A percentile compares a stretch with the other conserved stretches of the same genome.
Conservation (phyloP, 2,329 filamentous ascomycete species). For the Westerdykella aurantiaca region DNA sequence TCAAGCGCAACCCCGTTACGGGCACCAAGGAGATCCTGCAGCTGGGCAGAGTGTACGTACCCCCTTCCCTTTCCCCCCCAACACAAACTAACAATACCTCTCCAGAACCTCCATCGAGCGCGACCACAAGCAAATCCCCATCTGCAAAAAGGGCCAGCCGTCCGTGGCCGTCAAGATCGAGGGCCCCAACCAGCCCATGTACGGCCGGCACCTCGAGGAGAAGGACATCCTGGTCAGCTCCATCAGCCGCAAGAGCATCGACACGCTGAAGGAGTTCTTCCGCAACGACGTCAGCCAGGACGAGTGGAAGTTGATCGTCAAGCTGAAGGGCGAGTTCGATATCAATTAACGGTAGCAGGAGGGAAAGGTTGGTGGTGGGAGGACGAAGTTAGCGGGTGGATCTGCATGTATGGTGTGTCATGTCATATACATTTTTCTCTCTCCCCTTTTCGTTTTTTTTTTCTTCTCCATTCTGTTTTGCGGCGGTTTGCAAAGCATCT, state of each 20-base stretch:
- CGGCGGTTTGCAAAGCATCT: too few species aligned
- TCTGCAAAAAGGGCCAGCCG: slow-evolving; percentile 96
- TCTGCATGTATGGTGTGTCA: too few species aligned
- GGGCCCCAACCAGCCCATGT: slow-evolving; percentile 83
- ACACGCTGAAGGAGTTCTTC: slow-evolving; percentile 95
- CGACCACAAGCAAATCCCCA: slow-evolving; percentile 87
- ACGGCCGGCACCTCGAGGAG: slow-evolving; percentile 93
- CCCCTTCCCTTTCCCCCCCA: neutral
- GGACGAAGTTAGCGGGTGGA: too few species aligned
- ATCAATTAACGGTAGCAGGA: slow-evolving; percentile 41
- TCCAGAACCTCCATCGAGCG: slow-evolving; percentile 87
- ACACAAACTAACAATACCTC: neutral
- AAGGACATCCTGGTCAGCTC: slow-evolving; percentile 80
- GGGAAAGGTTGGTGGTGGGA: neutral
- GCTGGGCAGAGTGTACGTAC: slow-evolving; percentile 85
- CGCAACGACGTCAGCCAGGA: slow-evolving; percentile 80
- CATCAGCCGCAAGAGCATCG: slow-evolving; percentile 82
- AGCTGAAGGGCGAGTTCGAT: slow-evolving; percentile 92
- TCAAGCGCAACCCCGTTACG: slow-evolving; percentile 75
- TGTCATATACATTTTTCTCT: too few species aligned
- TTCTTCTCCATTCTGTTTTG: too few species aligned
- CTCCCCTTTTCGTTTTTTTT: too few species aligned
- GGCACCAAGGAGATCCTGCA: slow-evolving; percentile 76
- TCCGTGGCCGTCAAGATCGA: slow-evolving; percentile 98
- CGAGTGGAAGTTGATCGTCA: slow-evolving; percentile 91